Base-by-base conservation (phyloP, 345 rosid species). In the Gossypium stocksii region DNA sequence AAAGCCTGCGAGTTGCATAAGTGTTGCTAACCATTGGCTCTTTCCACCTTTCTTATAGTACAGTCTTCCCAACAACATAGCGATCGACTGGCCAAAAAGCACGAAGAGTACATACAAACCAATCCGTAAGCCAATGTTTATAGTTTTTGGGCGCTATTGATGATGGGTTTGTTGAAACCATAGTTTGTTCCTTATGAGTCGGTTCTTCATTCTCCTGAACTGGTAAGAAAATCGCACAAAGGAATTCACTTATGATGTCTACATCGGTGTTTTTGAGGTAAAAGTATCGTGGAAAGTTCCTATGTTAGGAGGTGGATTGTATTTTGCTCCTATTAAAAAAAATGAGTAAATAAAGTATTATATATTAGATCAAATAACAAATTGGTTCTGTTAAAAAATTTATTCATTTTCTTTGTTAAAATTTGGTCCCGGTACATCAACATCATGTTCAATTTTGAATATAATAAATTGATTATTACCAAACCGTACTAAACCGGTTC, bases 11-110 rank as follows among this genome's bases (percentile, higher is more conserved):
- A 73, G 71, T 56, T 87, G 92, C 4, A 81, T 77, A 1, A 85
- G 80, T 25, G 91, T 74, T 73, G 77, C 84, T 78, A 88, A 64
- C 87, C 89, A 88, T 75, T 72, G 78, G 80, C 88, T 83, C 25
- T 76, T 83, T 7, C 90, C 88, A 16, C 92, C 87, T 46, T 81
- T 81, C 56, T 78, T 79, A 57, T 53, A 86, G 78, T 87, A 89
- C 3, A 83, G 77, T 63, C 87, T 83, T 7, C 85, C 90, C 22
- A 87, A 60, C 58, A 87, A 59, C 1, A 81, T 76, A 1, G 89
- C 80, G 7, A 70, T 64, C 10, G 90, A 48, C 69, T 86, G 87
- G 72, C 87, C 85, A 0, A 75, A 12, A 71, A 89, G 86, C 45
- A 85, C 78, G 22, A 71, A 81, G 54, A 82, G 27, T 25, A 82